Evolutionary conservation across 2,329 filamentous ascomycete species (phyloP).

Genomic region (Calonectria pseudoreteaudii): DNA sequence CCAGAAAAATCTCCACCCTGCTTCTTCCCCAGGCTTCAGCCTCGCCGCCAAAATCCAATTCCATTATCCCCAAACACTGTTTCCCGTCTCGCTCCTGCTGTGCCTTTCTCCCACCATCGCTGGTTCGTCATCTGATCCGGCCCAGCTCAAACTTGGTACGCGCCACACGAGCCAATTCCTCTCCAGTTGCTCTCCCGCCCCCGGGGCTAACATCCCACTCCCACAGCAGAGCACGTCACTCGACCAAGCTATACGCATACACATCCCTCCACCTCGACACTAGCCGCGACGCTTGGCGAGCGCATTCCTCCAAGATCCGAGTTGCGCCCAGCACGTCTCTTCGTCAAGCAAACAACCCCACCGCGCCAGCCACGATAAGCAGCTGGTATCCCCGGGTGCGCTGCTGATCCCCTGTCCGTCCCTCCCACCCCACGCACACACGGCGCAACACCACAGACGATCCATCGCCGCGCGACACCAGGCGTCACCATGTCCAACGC

Average conservation of each 20-base stretch:
- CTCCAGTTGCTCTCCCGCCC: neutral
- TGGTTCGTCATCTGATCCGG: neutral
- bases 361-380: neutral
- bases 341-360: neutral
- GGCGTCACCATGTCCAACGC: constrained; percentile 55
- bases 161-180: neutral
- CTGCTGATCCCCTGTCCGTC: neutral
- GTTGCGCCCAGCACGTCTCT: neutral
- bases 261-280: neutral
- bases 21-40: constrained; percentile 38
- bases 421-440: neutral
- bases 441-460: constrained; percentile 7
- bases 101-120: neutral
- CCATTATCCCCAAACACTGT: neutral
- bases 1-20: neutral
- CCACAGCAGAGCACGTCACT: neutral
- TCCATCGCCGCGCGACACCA: neutral
- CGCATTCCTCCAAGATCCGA: neutral
- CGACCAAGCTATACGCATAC: neutral
- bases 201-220: neutral
- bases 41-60: constrained; percentile 32
- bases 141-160: neutral
- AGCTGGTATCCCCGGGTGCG: neutral
- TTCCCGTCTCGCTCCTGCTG: neutral
- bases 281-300: neutral